Evolutionary conservation across 106 monocot genomes (phyloP), one percentile per base, ranked within the genome.

Genomic region (Dioscorea zingiberensis): DNA sequence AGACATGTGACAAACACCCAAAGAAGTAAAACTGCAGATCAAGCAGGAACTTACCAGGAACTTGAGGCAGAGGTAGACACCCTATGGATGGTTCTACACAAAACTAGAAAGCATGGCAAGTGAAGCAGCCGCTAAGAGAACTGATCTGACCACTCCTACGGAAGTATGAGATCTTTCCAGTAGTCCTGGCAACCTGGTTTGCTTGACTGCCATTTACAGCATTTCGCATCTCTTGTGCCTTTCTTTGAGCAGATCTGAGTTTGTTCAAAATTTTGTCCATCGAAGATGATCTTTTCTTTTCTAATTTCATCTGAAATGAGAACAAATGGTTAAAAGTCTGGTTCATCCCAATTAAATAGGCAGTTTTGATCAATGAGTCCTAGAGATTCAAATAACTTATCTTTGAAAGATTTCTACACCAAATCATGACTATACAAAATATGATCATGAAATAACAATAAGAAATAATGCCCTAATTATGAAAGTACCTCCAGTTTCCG

Each of bases 201-300:
- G 64, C 48, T 60, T 88, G 83, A 54, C 51, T 60, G 21, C 74
- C 56, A 56, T 69, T 69, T 14, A 67, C 79, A 12, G 61, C 61
- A 24, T 68, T 78, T 55, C 91, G 76, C 91, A 88, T 88, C 57
- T 85, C 95, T 59, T 83, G 80, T 57, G 95, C 91, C 73, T 80
- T 88, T 64, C 70, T 88, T 65, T 95, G 95, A 57, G 95, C 85
- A n/a, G 74, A 83, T 26, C 68, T 91, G 18, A 95, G 81, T 60
- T 88, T 88, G 46, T 70, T 83, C 57, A 88, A 53, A 59, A 95
- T 91, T 69, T 77, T 95, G 25, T 88, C 85, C 88, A 91, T 88
- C 48, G 95, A 95, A 38, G 83, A 91, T 7, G 95, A 85, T 69
- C 85, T 85, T 78, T 88, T 85, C 74, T 85, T 95, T 77, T 95